These are phyloP conservation scores for Heimioporus retisporus DNA, from an alignment of 1,284 basidiomycete species.

Conservation along the genomic window DNA sequence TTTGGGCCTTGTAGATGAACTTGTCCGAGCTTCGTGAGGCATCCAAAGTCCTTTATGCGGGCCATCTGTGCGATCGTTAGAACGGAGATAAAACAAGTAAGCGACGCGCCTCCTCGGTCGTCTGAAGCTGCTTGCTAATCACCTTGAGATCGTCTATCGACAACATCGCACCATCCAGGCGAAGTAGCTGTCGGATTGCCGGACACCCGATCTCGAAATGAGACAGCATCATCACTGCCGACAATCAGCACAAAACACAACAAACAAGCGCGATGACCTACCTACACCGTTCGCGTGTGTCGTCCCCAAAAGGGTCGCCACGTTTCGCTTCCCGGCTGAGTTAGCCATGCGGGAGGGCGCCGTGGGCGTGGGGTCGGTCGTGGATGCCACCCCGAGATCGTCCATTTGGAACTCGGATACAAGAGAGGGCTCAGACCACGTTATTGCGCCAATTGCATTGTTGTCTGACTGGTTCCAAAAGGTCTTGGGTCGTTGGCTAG, in stretches of 20 bases:
- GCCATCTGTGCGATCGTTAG: slow-evolving; percentile 54
- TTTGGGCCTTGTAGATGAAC: slow-evolving; percentile 79
- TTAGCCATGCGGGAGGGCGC: slow-evolving; percentile 55
- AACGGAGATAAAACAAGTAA: too few relatives aligned
- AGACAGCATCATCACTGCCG: slow-evolving; percentile 84
- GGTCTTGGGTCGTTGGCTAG: slow-evolving; percentile 73
- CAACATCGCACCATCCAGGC: slow-evolving; percentile 75
- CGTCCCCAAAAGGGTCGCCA: slow-evolving; percentile 82
- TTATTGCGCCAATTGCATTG: slow-evolving; percentile 56
- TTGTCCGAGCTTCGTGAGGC: slow-evolving; percentile 83
- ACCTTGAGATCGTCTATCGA: slow-evolving; percentile 79
- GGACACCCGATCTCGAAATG: slow-evolving; percentile 73
- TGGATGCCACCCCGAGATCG: slow-evolving; percentile 82
- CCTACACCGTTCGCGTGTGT: slow-evolving; percentile 89
- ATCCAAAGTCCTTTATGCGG: slow-evolving; percentile 73
- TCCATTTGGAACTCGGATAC: slow-evolving; percentile 64
- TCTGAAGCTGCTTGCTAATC: slow-evolving; percentile 81
- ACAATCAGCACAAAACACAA: slow-evolving; percentile 20
- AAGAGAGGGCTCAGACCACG: slow-evolving; percentile 75
- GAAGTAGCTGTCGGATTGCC: slow-evolving; percentile 76
- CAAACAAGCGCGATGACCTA: slow-evolving; percentile 40
- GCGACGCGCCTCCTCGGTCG: slow-evolving; percentile 74
- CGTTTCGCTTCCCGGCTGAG: slow-evolving; percentile 65
- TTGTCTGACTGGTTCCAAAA: slow-evolving; percentile 88
- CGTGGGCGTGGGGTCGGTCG: slow-evolving; percentile 62